Base-by-base conservation (phyloP, 164 flowering plant genomes). In the Chimonanthus salicifolius region DNA sequence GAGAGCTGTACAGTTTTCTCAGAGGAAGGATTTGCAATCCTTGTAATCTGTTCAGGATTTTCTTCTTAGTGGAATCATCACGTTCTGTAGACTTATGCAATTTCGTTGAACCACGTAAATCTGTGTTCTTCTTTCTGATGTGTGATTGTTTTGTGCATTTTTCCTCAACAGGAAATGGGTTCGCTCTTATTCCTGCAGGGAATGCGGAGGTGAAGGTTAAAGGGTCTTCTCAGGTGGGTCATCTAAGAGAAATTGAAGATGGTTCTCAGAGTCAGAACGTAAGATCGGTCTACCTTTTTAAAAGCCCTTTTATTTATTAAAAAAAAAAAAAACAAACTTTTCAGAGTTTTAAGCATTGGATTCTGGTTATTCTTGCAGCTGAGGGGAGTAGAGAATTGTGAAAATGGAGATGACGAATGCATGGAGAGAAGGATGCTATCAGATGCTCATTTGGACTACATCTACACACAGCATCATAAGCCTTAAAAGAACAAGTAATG, bases 371-470 rank as follows among this genome's bases (percentile, higher is more conserved):
- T 43, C 65, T 47, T 44, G 43, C 78, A 84, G 85, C 50, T 83
- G 79, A 81, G 85, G 90, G 93, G 86, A 7, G 2, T 71, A 74
- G 90, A 86, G 69, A 74, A 76, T 5, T 88, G 93, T 72, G 75
- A 67, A 0, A 77, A 77, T 3, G 80, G 68, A 72, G 89, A 89
- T 74, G 89, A 87, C 74, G 92, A 81, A 46, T 89, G 94, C 78
- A n/a, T 83, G 44, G 80, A 84, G 74, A 85, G 91, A 80, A 88
- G 94, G 80, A 74, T 83, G 72, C 60, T 81, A 44, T 71, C 87
- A 69, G 93, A 89, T 48, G 93, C 87, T 80, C 96, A 89, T 82
- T 78, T 91, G 83, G 96, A 91, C 76, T 91, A 89, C 75, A 88
- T 91, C 71, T 91, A 89, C 82, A 88, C 96, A 44, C 90, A 87